These are phyloP conservation scores for Nakazawaea siamensis DNA, from an alignment of 805 yeast genomes.

Conservation along the genomic window DNA sequence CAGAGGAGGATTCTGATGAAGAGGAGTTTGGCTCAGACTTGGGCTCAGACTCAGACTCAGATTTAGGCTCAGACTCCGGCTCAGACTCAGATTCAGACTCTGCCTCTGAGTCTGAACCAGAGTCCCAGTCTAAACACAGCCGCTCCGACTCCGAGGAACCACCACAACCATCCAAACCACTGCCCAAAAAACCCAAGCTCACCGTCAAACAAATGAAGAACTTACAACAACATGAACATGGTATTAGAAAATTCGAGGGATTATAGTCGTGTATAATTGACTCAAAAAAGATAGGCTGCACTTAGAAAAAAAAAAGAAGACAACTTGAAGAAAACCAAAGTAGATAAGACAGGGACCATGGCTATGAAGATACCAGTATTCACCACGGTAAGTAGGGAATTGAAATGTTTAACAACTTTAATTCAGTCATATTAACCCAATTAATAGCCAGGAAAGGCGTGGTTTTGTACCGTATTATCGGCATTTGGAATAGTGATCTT, in stretches of 20 bases:
- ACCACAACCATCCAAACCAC: background rate
- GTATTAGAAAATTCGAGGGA: constrained; percentile 58
- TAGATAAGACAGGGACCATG: background rate
- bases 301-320: background rate
- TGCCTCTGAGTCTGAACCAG: constrained; percentile 17
- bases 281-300: background rate
- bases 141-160: background rate
- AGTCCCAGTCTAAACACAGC: background rate
- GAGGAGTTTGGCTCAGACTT: constrained; percentile 10
- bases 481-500: constrained; percentile 88
- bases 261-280: constrained; percentile 21
- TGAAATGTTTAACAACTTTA: too few species aligned
- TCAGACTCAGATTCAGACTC: constrained; percentile 28
- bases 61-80: constrained; percentile 20
- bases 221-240: constrained; percentile 48
- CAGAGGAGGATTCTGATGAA: constrained; percentile 4
- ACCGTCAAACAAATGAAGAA: constrained; percentile 39
- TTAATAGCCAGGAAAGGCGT: constrained; percentile 72
- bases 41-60: constrained; percentile 16
- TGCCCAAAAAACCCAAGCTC: constrained; percentile 12
- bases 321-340: background rate
- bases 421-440: too few species aligned
- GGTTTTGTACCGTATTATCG: constrained; percentile 90
- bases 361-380: constrained; percentile 11
- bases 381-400: constrained; percentile 7